Evolutionary conservation across 768 basidiomycete species (phyloP), one percentile per base, ranked within the genome.

Genomic region (Crepidotus variabilis): DNA sequence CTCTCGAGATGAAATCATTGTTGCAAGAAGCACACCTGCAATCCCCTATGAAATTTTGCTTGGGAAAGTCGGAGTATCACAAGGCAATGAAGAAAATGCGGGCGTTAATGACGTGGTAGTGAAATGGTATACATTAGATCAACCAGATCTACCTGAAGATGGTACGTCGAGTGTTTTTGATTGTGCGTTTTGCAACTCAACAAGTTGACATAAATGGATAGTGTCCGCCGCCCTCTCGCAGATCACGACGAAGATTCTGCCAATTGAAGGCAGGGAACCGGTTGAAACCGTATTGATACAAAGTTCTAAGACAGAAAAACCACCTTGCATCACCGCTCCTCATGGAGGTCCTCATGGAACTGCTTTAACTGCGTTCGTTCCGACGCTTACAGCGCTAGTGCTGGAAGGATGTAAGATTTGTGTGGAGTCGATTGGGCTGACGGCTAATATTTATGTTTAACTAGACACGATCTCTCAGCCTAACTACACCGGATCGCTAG

Each of bases 401-500:
- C 65, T 85, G 0, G 83, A 83, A 75, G 84, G 84, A 64, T 88
- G 87, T 88, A 65, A 68, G 82, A 2, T 35, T 56, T 51, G 34
- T 49, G 36, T 36, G 28, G 32, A 21, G 14, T 11, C 2, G 21
- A 21, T 48, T 21, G 9, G 21, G 10, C 34, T 34, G n/a, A 23
- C 50, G 39, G 43, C 55, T 13, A 46, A 52, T 11, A 14, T 13
- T 50, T 21, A 36, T 35, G 28, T 8, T 28, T 28, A 28, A 28
- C 50, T 62, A 84, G 88, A 85, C 61, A 84, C 81, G 0, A 55
- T 88, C 6, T 83, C 82, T 1, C 57, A 79, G 10, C 82, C 83
- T 0, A 88, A 88, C 65, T 90, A 90, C 64, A 84, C 82, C 0
- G 88, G 88, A 0, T 85, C 85, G 0, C 68, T 78, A 32, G 88